Evolutionary conservation across 345 rosid species (phyloP).

Genomic region (Lepidium didymum): DNA sequence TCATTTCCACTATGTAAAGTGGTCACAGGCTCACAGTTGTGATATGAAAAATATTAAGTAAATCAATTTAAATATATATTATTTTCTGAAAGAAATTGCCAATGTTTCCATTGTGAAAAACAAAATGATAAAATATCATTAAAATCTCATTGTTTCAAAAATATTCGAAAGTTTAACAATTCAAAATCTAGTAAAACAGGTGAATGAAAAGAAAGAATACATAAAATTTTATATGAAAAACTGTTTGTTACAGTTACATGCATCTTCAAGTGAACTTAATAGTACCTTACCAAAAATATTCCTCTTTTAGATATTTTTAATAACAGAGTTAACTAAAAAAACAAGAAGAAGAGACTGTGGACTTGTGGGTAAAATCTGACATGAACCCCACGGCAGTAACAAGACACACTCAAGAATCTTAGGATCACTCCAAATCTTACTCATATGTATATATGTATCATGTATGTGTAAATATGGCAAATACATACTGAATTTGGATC

Average conservation of each 20-base stretch:
- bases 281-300: background rate
- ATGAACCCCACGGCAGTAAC: constrained; percentile 29
- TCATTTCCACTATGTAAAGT: background rate
- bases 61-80: no score
- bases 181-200: background rate
- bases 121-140: background rate
- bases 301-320: background rate
- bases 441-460: background rate
- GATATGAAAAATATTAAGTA: no score
- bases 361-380: constrained; percentile 22
- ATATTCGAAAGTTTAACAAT: background rate
- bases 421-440: constrained; percentile 10
- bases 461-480: background rate
- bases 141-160: background rate
- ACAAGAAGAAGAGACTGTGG: constrained; percentile 1
- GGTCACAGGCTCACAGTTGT: background rate
- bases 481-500: no score
- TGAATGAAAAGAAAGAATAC: background rate
- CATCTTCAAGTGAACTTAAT: background rate
- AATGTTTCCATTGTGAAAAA: background rate
- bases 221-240: background rate
- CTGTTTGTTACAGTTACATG: no score
- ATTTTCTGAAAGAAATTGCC: no score
- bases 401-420: constrained; percentile 23
- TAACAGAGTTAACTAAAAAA: background rate